These are phyloP conservation scores for Calamus simplicifolius DNA, from an alignment of 176 grass and related monocot genomes.

Conservation along the genomic window DNA sequence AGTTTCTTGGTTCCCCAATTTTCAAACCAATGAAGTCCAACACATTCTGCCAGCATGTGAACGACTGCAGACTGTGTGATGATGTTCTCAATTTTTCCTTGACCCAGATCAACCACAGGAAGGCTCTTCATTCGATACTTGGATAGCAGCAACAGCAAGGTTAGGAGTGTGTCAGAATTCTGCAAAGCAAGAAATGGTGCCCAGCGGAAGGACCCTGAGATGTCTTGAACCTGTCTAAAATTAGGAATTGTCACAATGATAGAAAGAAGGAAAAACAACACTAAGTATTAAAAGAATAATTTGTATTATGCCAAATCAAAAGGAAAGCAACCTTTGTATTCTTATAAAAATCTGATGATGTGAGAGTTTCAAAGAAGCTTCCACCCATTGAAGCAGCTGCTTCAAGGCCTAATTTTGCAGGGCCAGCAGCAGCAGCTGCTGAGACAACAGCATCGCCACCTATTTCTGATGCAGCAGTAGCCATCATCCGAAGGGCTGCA, in stretches of 20 bases:
- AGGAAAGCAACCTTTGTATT: constrained; percentile 69
- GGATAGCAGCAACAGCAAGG: constrained; percentile 86
- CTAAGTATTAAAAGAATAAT: constrained; percentile 12
- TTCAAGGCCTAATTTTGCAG: constrained; percentile 26
- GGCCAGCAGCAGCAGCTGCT: constrained; percentile 23
- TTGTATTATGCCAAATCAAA: too few relatives aligned
- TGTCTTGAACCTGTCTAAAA: constrained; percentile 56
- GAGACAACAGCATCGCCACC: constrained; percentile 30
- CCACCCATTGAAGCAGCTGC: constrained; percentile 46
- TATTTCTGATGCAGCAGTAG: constrained; percentile 38
- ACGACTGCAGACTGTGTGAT: constrained; percentile 82
- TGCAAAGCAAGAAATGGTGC: constrained; percentile 95
- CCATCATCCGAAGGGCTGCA: constrained; percentile 29
- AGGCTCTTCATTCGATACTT: constrained; percentile 99
- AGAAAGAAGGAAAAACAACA: background rate
- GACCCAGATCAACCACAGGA: constrained; percentile 74
- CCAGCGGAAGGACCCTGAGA: constrained; percentile 87
- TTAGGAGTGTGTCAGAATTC: constrained; percentile 87
- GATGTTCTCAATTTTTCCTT: constrained; percentile 89
- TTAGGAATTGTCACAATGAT: too few relatives aligned
- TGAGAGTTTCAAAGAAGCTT: constrained; percentile 83
- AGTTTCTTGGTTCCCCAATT: constrained; percentile 85
- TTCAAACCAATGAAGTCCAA: constrained; percentile 88
- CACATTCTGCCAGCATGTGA: constrained; percentile 97
- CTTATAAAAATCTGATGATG: constrained; percentile 94